Base-by-base conservation (phyloP, 2,329 filamentous ascomycete genomes). In the Sclerotinia sclerotiorum region DNA sequence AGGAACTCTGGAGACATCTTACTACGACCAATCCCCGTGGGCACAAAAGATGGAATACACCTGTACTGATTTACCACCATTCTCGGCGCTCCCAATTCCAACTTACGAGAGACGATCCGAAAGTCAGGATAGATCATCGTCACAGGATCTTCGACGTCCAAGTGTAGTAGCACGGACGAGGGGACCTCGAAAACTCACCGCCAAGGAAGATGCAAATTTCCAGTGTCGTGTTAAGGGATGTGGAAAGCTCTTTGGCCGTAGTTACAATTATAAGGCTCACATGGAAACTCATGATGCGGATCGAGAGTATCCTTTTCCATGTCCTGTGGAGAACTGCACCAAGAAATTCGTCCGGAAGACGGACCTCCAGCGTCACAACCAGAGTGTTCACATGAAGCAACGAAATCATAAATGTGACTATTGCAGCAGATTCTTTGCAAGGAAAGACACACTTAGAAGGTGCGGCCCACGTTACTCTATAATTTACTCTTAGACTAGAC, bases 241-340 rank as follows among this genome's bases (percentile, higher is more conserved):
- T 76, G 88, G 89, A 8, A 92, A 90, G 78, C 85, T 90, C 21
- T 97, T 97, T 77, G 92, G 91, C 72, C 84, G 93, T 70, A 90
- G 87, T 74, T 96, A 94, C 81, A 97, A 97, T 79, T 92, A 89
- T 80, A 93, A 91, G 76, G 90, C 92, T 42, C 93, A 97, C 78
- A 85, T 94, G 84, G 90, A 94, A 76, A 94, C 89, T 0, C 93
- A 97, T 76, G 88, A 95, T 76, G 88, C 91, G 19, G 84, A 86
- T 69, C 84, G 90, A 68, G 86, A 87, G 74, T 91, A 91, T 74
- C 88, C 89, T 0, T 90, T 92, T 75, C 83, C 84, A 1, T 97
- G 93, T 78, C 81, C 81, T 1, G 81, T 87, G 42, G 78, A 83
- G 2, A 85, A 84, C 65, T 97, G 93, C 79, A 84, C 80, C 72